phyloP scores from a whole-genome alignment of 2,329 filamentous ascomycete genomes.

The Torrubiellomyces zombiae region DNA sequence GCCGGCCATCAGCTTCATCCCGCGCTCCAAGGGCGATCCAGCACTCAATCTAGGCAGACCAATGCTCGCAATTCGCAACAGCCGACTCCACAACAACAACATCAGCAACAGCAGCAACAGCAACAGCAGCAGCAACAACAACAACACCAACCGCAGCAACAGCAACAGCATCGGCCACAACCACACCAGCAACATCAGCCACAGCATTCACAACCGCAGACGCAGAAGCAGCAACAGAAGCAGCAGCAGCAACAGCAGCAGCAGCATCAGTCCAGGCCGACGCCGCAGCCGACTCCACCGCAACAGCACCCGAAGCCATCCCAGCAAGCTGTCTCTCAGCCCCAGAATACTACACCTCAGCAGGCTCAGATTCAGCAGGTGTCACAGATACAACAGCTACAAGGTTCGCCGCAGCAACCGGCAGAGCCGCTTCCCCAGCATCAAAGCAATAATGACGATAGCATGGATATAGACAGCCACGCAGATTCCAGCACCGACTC shows the following conservation, averaged over 20 bases:
- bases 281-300: slow-evolving; percentile 5
- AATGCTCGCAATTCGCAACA: slow-evolving; percentile 12
- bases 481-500: slow-evolving; percentile 28
- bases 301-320: slow-evolving; percentile 9
- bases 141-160: slow-evolving; percentile 8
- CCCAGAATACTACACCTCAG: slow-evolving; percentile 7
- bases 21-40: slow-evolving; percentile 11
- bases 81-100: slow-evolving; percentile 13
- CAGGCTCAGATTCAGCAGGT: slow-evolving; percentile 12
- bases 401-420: slow-evolving; percentile 15
- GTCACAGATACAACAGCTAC: slow-evolving; percentile 17
- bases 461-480: slow-evolving; percentile 36
- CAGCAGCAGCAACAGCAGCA: slow-evolving; percentile 11
- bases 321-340: slow-evolving; percentile 8
- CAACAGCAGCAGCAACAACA: slow-evolving; percentile 8
- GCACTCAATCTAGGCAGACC: slow-evolving; percentile 9
- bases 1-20: slow-evolving; percentile 5
- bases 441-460: slow-evolving; percentile 25
- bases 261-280: slow-evolving; percentile 9
- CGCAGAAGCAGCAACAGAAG: slow-evolving; percentile 9
- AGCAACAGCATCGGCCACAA: slow-evolving; percentile 9
- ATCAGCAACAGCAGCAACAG: slow-evolving; percentile 12
- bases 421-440: slow-evolving; percentile 20
- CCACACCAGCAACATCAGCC: slow-evolving; percentile 11
- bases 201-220: slow-evolving; percentile 10